Conservation (phyloP, 2,329 filamentous ascomycete species). For the Dothideomycetes sp. region DNA sequence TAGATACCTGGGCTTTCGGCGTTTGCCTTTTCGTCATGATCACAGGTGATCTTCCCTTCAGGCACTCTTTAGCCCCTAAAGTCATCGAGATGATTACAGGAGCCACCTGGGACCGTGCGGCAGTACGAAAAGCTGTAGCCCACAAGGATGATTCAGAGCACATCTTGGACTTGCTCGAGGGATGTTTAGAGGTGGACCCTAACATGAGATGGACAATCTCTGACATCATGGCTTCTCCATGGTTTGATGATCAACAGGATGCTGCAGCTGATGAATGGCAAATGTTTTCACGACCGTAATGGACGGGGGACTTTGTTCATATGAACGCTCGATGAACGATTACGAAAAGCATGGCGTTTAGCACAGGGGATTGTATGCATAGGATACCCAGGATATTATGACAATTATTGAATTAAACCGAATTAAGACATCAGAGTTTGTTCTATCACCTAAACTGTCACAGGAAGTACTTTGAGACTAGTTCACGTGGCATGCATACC, state of each 20-base stretch:
- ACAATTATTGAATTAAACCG: no score
- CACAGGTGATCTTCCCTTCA: slow-evolving; percentile 51
- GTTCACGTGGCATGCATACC: no score
- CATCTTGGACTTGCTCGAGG: slow-evolving; percentile 45
- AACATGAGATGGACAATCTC: slow-evolving; percentile 46
- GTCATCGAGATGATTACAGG: slow-evolving; percentile 48
- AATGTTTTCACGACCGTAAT: slow-evolving; percentile 1
- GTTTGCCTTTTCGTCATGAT: slow-evolving; percentile 51
- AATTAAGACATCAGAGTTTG: no score
- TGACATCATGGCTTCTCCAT: slow-evolving; percentile 43
- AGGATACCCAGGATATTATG: no score
- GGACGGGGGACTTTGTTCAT: no score
- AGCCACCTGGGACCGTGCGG: slow-evolving; percentile 46
- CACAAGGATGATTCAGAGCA: slow-evolving; percentile 28
- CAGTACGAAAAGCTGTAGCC: slow-evolving; percentile 34
- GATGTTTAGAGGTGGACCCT: slow-evolving; percentile 48
- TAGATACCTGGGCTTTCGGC: slow-evolving; percentile 58
- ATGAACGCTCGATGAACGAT: no score
- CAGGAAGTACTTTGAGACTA: no score
- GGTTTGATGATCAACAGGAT: slow-evolving; percentile 30
- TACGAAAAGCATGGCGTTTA: not conserved
- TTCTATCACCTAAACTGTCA: no score
- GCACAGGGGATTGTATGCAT: no score
- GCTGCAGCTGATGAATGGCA: slow-evolving; percentile 5
- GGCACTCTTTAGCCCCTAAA: slow-evolving; percentile 47